Conservation (phyloP, 257 asterid genomes). For the Cordia subcordata region DNA sequence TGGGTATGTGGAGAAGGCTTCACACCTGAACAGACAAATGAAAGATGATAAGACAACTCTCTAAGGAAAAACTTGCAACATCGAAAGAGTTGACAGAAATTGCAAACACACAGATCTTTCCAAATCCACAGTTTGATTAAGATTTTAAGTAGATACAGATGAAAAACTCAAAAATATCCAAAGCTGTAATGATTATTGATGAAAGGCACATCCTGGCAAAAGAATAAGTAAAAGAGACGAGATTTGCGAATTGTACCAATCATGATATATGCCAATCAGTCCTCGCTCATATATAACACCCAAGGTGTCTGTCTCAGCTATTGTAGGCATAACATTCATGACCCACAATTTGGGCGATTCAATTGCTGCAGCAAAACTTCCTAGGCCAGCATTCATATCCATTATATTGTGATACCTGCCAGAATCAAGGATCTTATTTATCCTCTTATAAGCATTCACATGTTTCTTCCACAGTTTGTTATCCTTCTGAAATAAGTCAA, state of each 20-base stretch:
- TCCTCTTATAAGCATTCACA: slow-evolving; percentile 28
- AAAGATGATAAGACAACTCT: not conserved
- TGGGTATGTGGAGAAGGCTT: slow-evolving; percentile 44
- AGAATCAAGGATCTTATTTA: slow-evolving; percentile 23
- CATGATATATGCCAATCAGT: slow-evolving; percentile 41
- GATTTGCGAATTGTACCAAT: slow-evolving; percentile 26
- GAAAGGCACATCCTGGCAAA: too few species aligned
- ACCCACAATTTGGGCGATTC: slow-evolving; percentile 40
- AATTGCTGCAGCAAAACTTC: slow-evolving; percentile 46
- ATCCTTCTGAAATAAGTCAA: slow-evolving; percentile 28
- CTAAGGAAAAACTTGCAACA: not conserved
- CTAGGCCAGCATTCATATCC: slow-evolving; percentile 53
- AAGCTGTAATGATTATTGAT: too few species aligned
- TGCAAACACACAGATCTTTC: not conserved
- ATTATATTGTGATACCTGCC: slow-evolving; percentile 38
- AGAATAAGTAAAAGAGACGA: not conserved
- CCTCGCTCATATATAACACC: slow-evolving; percentile 43
- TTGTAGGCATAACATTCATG: slow-evolving; percentile 44
- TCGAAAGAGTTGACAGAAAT: not conserved
- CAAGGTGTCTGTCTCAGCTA: slow-evolving; percentile 35
- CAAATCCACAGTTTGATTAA: too few species aligned
- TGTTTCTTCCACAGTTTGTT: slow-evolving; percentile 35
- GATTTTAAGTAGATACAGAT: too few species aligned
- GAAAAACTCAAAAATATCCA: too few species aligned
- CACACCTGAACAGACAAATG: slow-evolving; percentile 28